A percentile compares a stretch with the other conserved stretches of the same genome.
phyloP scores from a whole-genome alignment of 2,329 filamentous ascomycete genomes.

The Ophiostoma piceae region DNA sequence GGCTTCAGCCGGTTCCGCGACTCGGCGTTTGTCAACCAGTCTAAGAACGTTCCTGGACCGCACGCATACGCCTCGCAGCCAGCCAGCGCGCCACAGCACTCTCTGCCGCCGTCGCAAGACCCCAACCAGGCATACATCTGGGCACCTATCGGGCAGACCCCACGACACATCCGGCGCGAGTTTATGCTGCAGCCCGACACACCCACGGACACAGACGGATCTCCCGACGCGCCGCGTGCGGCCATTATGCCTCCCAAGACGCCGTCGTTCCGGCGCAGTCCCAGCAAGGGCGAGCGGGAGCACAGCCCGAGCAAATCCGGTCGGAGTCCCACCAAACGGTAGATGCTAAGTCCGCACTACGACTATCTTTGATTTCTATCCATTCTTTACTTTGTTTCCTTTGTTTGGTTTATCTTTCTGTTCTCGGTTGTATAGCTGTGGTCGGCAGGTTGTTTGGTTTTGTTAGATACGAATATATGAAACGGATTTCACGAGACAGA shows the following conservation, averaged over 20 bases:
- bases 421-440: not conserved
- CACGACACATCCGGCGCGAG: conserved; percentile 42
- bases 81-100: conserved; percentile 26
- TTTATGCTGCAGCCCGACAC: conserved; percentile 42
- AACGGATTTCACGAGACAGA: not conserved
- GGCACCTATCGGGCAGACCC: conserved; percentile 46
- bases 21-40: conserved; percentile 28
- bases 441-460: not conserved
- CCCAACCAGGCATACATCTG: conserved; percentile 44
- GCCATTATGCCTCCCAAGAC: conserved; percentile 43
- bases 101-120: conserved; percentile 32
- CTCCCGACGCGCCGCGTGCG: conserved; percentile 40
- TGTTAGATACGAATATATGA: not conserved
- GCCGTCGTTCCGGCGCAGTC: conserved; percentile 44
- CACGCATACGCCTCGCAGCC: conserved; percentile 31
- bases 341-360: conserved; percentile 19
- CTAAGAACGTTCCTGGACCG: conserved; percentile 23
- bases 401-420: not conserved
- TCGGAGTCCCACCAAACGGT: conserved; percentile 39
- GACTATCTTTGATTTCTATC: conserved; percentile 23
- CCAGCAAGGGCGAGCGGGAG: conserved; percentile 46
- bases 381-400: not conserved
- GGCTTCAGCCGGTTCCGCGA: conserved; percentile 39
- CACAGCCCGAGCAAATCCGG: conserved; percentile 45
- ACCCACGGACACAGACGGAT: conserved; percentile 49